Percentiles rank a stretch among this genome's conserved stretches.
phyloP scores from a whole-genome alignment of 2,329 filamentous ascomycete genomes.

The Colletotrichum theobromicola region DNA sequence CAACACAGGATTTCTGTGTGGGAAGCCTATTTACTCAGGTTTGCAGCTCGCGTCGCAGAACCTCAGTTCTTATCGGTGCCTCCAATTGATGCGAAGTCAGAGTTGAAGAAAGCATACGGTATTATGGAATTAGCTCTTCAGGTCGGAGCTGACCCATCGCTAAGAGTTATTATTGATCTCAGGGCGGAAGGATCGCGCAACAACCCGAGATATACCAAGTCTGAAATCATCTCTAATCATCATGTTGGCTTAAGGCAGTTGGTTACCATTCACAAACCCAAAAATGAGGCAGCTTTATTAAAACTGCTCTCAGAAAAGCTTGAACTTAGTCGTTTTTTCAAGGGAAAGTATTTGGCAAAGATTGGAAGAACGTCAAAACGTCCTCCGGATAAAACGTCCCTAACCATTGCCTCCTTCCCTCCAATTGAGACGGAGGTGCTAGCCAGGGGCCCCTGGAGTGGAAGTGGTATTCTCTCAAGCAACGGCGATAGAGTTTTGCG shows the following conservation, averaged over 20 bases:
- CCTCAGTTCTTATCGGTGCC: too few species aligned
- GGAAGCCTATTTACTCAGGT: neutral
- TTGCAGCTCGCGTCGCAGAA: neutral
- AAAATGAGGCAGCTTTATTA: rapidly evolving
- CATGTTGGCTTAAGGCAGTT: neutral
- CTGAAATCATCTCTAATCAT: neutral
- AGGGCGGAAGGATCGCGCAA: neutral
- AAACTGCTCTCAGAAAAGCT: neutral
- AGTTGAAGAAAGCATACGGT: neutral
- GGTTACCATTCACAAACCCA: rapidly evolving
- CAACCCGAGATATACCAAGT: rapidly evolving
- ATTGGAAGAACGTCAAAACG: neutral
- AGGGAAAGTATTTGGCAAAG: neutral
- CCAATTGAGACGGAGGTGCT: neutral
- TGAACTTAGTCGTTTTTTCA: neutral
- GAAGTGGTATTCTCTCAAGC: neutral
- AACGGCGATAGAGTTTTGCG: neutral
- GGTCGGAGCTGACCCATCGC: neutral
- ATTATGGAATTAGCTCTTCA: neutral
- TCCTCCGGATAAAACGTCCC: rapidly evolving
- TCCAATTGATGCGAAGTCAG: too few species aligned
- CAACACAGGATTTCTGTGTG: neutral
- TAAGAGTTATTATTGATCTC: neutral
- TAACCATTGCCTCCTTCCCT: neutral
- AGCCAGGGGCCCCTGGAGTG: rapidly evolving